A percentile compares a stretch with the other conserved stretches of the same genome.
Evolutionary conservation across 2,329 filamentous ascomycete genomes (phyloP).

Genomic region (Penicillium sp.): DNA sequence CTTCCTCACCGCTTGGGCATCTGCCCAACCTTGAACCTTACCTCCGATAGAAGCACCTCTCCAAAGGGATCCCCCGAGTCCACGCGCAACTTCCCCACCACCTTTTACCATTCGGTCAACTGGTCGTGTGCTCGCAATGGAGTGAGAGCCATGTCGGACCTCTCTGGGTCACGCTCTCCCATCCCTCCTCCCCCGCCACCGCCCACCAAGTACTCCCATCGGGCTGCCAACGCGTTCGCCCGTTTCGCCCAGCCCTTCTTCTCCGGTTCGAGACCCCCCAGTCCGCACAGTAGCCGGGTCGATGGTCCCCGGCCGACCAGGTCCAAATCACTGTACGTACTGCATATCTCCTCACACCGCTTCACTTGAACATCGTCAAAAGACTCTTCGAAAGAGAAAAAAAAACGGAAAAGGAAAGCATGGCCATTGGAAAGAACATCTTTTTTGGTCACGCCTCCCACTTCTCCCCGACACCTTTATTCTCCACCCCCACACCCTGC

Average conservation of each 20-base stretch:
- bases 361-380: slow-evolving; percentile 4
- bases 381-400: background rate
- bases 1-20: slow-evolving; percentile 18
- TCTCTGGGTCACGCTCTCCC: slow-evolving; percentile 36
- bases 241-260: slow-evolving; percentile 60
- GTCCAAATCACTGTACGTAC: slow-evolving; percentile 46
- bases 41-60: background rate
- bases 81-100: slow-evolving; percentile 4
- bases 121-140: slow-evolving; percentile 33
- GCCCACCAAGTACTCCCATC: slow-evolving; percentile 46
- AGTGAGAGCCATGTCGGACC: slow-evolving; percentile 34
- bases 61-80: background rate
- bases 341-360: slow-evolving; percentile 24
- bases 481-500: slow-evolving; percentile 1
- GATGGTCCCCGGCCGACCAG: slow-evolving; percentile 39
- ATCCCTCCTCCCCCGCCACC: slow-evolving; percentile 43
- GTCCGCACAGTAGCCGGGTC: slow-evolving; percentile 48
- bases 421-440: background rate
- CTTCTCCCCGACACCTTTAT: slow-evolving; percentile 6
- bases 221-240: slow-evolving; percentile 53
- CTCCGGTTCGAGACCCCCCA: slow-evolving; percentile 58
- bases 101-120: slow-evolving; percentile 26
- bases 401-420: background rate
- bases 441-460: slow-evolving; percentile 2
- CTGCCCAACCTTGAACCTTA: slow-evolving; percentile 7